A percentile compares a stretch with the other conserved stretches of the same genome.
These are phyloP conservation scores for Geranium brycei DNA, from an alignment of 345 rosid genomes.

Conservation along the genomic window DNA sequence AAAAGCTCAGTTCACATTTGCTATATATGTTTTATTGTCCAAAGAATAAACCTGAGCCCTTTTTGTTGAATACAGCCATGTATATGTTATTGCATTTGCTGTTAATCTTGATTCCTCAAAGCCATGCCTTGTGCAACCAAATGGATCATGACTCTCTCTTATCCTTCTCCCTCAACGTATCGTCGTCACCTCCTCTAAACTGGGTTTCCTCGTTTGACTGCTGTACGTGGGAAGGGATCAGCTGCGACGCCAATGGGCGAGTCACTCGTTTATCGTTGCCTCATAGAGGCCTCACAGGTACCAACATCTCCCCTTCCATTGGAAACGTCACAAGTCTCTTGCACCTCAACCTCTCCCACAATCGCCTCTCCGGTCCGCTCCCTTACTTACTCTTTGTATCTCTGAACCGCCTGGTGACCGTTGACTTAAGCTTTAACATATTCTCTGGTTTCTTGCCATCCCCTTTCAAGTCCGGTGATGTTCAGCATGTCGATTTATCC, in stretches of 20 bases:
- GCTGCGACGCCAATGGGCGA: conserved; percentile 33
- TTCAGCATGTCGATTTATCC: conserved; percentile 47
- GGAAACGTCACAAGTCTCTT: conserved; percentile 30
- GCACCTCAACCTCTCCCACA: conserved; percentile 53
- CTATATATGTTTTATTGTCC: too few species aligned
- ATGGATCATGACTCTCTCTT: too few species aligned
- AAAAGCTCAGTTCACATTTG: too few species aligned
- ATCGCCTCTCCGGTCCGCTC: conserved; percentile 46
- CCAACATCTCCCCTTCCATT: conserved; percentile 30
- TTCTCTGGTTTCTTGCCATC: conserved; percentile 45
- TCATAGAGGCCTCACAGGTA: conserved; percentile 39
- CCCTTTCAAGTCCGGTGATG: conserved; percentile 7
- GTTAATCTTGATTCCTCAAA: too few species aligned
- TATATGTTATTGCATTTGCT: too few species aligned
- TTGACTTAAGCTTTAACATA: conserved; percentile 66
- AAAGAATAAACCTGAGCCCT: too few species aligned
- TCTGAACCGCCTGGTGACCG: conserved; percentile 31
- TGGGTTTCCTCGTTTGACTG: conserved; percentile 42
- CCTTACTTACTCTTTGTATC: conserved; percentile 35
- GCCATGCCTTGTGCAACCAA: too few species aligned
- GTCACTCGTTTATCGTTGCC: conserved; percentile 42
- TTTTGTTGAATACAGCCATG: too few species aligned
- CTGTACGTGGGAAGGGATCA: conserved; percentile 71
- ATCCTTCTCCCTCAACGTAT: not conserved
- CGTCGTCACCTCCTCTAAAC: conserved; percentile 20